phyloP scores from a whole-genome alignment of 202 grass and related monocot species.

The Elaeis oleifera region DNA sequence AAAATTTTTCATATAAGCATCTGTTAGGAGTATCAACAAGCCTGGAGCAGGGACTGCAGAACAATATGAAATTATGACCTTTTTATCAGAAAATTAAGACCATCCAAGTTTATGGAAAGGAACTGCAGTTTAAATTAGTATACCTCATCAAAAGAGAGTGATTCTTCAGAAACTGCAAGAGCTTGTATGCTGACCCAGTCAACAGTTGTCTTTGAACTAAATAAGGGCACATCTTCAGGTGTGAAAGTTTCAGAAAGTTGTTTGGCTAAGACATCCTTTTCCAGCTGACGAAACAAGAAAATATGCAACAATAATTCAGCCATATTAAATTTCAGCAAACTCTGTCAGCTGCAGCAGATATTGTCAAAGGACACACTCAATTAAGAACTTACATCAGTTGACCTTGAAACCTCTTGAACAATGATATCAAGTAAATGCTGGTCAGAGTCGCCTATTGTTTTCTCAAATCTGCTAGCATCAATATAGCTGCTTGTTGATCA shows the following conservation, averaged over 20 bases:
- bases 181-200: conserved; percentile 56
- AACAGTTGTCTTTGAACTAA: conserved; percentile 63
- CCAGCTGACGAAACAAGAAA: conserved; percentile 38
- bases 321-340: conserved; percentile 18
- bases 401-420: conserved; percentile 41
- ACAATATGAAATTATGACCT: too few relatives aligned
- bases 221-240: conserved; percentile 78
- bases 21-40: too few relatives aligned
- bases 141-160: conserved; percentile 92
- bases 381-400: conserved; percentile 46
- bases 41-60: too few relatives aligned
- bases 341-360: conserved; percentile 4
- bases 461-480: conserved; percentile 49
- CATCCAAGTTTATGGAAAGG: not conserved
- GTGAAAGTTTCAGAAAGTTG: conserved; percentile 64
- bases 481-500: conserved; percentile 58
- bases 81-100: too few relatives aligned
- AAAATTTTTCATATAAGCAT: too few relatives aligned
- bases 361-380: conserved; percentile 6
- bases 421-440: conserved; percentile 59
- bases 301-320: not conserved
- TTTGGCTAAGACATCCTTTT: conserved; percentile 43
- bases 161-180: conserved; percentile 80
- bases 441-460: conserved; percentile 38
- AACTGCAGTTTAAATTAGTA: conserved; percentile 6